Percentiles rank a stretch among this genome's conserved stretches.
phyloP scores from a whole-genome alignment of 2,329 filamentous ascomycete species.

The Phoma herbarum region DNA sequence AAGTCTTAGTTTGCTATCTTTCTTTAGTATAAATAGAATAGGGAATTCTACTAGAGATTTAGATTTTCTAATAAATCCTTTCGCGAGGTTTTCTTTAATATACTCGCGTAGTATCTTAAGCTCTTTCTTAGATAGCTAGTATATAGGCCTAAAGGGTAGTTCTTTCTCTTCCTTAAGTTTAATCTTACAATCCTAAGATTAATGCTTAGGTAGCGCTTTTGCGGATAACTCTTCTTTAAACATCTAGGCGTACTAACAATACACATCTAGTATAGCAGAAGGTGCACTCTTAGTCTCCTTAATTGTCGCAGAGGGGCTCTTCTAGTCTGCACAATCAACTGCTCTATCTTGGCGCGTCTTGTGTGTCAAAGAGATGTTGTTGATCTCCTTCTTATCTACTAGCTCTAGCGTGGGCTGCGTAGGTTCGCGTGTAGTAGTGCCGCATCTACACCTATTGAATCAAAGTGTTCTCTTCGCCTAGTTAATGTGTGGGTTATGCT shows the following conservation, averaged over 20 bases:
- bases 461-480: not conserved
- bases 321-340: not conserved
- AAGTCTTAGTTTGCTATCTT: not conserved
- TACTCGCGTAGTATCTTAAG: not conserved
- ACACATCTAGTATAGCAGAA: not conserved
- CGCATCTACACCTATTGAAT: not conserved
- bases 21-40: constrained; percentile 1
- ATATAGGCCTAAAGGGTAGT: not conserved
- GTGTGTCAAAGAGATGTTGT: not conserved
- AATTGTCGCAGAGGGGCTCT: no score
- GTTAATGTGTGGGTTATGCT: not conserved
- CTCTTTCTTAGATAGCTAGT: not conserved
- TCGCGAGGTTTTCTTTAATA: not conserved
- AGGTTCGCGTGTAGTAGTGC: not conserved
- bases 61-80: not conserved
- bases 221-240: not conserved
- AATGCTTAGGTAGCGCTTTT: not conserved
- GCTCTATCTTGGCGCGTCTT: not conserved
- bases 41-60: not conserved
- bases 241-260: not conserved
- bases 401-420: no score
- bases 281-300: no score
- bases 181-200: constrained; percentile 1
- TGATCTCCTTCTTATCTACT: not conserved
- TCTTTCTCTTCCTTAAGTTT: not conserved